These are phyloP conservation scores for Mycena latifolia DNA, from an alignment of 768 basidiomycete species.

Conservation along the genomic window DNA sequence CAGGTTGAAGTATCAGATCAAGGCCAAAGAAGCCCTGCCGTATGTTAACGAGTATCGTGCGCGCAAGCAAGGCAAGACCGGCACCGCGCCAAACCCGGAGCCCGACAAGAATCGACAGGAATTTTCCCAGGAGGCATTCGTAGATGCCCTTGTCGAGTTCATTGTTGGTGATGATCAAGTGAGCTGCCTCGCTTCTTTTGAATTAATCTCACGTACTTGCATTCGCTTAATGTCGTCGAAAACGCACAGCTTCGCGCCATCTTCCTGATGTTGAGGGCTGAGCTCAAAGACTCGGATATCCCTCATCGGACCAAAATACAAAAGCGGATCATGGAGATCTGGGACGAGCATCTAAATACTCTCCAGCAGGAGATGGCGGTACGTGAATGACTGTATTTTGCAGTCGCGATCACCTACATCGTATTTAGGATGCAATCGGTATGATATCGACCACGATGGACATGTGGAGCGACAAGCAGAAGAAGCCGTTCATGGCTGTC, in stretches of 20 bases:
- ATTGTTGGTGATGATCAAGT: conserved; percentile 21
- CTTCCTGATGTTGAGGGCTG: conserved; percentile 41
- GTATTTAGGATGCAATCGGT: conserved; percentile 43
- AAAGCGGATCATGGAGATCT: conserved; percentile 37
- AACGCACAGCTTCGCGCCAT: conserved; percentile 30
- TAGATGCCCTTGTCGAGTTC: conserved; percentile 13
- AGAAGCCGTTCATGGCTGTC: conserved; percentile 54
- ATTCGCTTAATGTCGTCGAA: conserved; percentile 29
- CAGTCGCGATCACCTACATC: conserved; percentile 31
- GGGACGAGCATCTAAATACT: conserved; percentile 39
- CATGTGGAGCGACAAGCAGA: conserved; percentile 51
- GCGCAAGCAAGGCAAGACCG: conserved; percentile 7
- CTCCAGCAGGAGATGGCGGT: conserved; percentile 39
- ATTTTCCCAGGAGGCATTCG: conserved; percentile 36
- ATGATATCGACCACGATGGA: conserved; percentile 52
- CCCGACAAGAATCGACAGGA: not conserved
- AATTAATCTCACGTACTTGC: not conserved
- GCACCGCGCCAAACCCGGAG: not conserved
- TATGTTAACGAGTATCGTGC: conserved; percentile 18
- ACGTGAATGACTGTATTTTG: conserved; percentile 34
- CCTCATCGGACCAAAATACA: conserved; percentile 43
- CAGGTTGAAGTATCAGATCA: conserved; percentile 33
- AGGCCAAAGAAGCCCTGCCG: conserved; percentile 18
- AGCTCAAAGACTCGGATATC: conserved; percentile 47
- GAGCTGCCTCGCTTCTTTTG: conserved; percentile 7